Base-by-base conservation (phyloP, 768 basidiomycete genomes). In the Chalciporus pseudorubinellus region DNA sequence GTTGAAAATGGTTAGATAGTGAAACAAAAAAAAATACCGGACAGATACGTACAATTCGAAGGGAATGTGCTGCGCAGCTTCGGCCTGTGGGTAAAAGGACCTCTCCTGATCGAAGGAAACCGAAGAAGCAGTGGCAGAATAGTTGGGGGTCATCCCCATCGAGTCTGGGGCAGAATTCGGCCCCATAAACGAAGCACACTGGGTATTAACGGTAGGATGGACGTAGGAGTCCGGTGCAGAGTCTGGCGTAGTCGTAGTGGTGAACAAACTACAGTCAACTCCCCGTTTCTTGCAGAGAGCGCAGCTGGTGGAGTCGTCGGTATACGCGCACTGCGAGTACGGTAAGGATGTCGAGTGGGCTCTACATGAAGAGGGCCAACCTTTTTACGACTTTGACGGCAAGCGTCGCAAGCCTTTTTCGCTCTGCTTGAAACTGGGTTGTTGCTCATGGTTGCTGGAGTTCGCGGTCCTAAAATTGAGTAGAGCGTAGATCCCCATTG, bases 321-420 rank as follows among this genome's bases (percentile, higher is more conserved):
- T 49, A 54, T 62, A 64, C 1, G 28, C 21, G 46, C 64, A 65
- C 64, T 65, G 29, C 5, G 21, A 14, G 5, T 14, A 28, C 8
- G 16, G 29, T 60, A 42, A 59, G 52, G 16, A 39, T 9, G 33
- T 43, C 11, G 29, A 39, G 14, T 41, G 8, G 10, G 4, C 10
- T 42, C 24, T 22, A 31, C 6, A 20, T 12, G 14, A 16, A 42
- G 9, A 31, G 9, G n/a, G 22, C 8, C 4, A 45, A 67, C 64
- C 57, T 43, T 64, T 44, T 65, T 65, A 47, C 65, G 64, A 13
- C 60, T 65, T 36, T 18, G 55, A 24, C 63, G 64, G 39, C 64
- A 65, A 39, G 57, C 28, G 0, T 51, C 48, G 53, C 64, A 65
- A n/a, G 64, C 64, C 36, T 57, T 59, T 49, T 47, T 62, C 12